Percentiles rank a stretch among this genome's conserved stretches.
Evolutionary conservation across 1,284 basidiomycete genomes (phyloP).

Genomic region (Tetrapyrgos nigripes): DNA sequence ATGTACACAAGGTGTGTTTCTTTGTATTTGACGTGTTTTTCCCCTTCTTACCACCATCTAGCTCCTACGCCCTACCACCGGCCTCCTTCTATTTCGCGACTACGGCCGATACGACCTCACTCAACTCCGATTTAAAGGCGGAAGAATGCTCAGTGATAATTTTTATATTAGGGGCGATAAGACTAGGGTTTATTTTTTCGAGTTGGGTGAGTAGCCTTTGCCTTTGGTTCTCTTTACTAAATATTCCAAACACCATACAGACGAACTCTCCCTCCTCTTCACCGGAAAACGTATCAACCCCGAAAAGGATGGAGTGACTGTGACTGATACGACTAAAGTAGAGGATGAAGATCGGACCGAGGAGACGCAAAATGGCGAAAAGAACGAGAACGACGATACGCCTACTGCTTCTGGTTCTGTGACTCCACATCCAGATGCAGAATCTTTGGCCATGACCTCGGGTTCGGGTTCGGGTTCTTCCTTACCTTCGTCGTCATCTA

Average conservation of each 20-base stretch:
- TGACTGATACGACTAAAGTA: slow-evolving; percentile 29
- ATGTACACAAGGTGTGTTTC: slow-evolving; percentile 73
- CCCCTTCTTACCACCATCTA: not conserved
- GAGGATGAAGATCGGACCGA: slow-evolving; percentile 44
- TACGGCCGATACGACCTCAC: slow-evolving; percentile 96
- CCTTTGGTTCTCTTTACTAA: not conserved
- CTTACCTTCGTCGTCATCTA: slow-evolving; percentile 8
- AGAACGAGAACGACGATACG: not conserved
- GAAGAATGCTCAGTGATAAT: slow-evolving; percentile 89
- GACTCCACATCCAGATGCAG: no score
- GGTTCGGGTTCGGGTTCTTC: no score
- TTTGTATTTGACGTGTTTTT: not conserved
- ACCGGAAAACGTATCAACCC: slow-evolving; percentile 60
- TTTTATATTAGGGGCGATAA: slow-evolving; percentile 97
- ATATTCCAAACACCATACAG: slow-evolving; percentile 42
- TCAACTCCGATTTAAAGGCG: slow-evolving; percentile 91
- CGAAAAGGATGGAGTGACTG: slow-evolving; percentile 22
- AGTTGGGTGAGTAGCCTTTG: slow-evolving; percentile 60
- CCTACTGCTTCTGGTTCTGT: no score
- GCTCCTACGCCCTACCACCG: slow-evolving; percentile 54
- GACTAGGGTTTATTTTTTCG: slow-evolving; percentile 96
- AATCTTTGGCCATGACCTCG: no score
- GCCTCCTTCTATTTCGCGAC: slow-evolving; percentile 87
- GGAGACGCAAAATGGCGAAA: slow-evolving; percentile 10
- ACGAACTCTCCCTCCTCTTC: slow-evolving; percentile 84